Evolutionary conservation across 805 yeast genomes (phyloP), one percentile per base, ranked within the genome.

Genomic region (Candida jianshihensis): DNA sequence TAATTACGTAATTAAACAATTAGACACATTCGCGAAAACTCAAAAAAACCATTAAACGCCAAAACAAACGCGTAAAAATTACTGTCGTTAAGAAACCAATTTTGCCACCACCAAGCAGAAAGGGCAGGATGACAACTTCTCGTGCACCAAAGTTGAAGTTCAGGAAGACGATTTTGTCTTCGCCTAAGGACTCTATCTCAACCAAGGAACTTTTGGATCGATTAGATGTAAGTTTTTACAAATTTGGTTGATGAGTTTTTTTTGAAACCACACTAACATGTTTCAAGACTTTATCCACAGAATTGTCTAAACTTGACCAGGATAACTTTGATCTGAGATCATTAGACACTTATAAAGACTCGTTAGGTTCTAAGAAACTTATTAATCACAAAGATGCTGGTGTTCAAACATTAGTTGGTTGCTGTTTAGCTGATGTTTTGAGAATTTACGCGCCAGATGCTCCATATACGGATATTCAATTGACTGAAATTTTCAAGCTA

Each of bases 391-490:
- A 73, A 33, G 86, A 85, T 50, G 40, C 54, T 4, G 92, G 90
- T 5, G 76, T 88, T 7, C 81, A 78, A 44, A 75, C 89, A 0
- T 74, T 66, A 39, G 71, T 71, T 1, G 78, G 92, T 7, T 81
- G 94, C 50, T 78, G 92, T 43, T 43, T 87, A 7, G 68, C 87
- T 6, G 95, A 88, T 53, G 64, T 89, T 9, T 58, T 88, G 29
- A 66, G 95, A 39, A 56, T 89, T 13, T 81, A 70, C 49, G 96
- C 95, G 1, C 96, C 96, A 0, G 85, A 88, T 53, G 95, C 96
- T 6, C 96, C 97, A 4, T 88, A 71, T 57, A 75, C 82, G 2
- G 76, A 78, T 18, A 43, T 62, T 2, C 79, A 81, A 45, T 63
- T 88, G 26, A 63, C 76, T 1, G 78, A 66, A 4, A 71, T 86